Base-by-base conservation (phyloP, 1,139 yeast species). In the Kodamaea plutei region DNA sequence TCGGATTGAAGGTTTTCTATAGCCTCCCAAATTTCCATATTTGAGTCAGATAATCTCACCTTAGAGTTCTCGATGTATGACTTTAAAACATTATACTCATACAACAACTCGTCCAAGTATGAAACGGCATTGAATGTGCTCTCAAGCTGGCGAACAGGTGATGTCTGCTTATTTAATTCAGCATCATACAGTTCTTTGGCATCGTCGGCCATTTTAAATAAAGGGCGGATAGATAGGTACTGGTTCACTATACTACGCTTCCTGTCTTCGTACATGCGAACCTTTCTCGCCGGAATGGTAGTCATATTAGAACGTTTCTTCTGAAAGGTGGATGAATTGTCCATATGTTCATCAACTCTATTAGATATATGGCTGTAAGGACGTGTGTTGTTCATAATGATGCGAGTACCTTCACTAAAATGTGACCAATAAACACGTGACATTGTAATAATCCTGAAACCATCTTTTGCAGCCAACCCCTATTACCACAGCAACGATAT, bases 61-160 rank as follows among this genome's bases (percentile, higher is more conserved):
- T 42, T 39, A 15, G 40, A 33, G 16, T 23, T 22, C 10, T 36
- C 43, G 14, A 42, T 25, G 27, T 39, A 43, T 8, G 40, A 27
- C 25, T 34, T 40, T 6, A 40, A 27, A 20, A 40, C 56, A 26
- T 50, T 40, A 28, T 45, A 54, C 28, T 53, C 52, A 29, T 54
- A 56, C 5, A 47, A 33, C 8, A 51, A 34, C 23, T 52, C 52
- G 33, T 57, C 62, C 31, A 53, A 45, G 19, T 47, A 44, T 5
- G 40, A 35, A n/a, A 57, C 30, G 5, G 51, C 30, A 10, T 45
- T 45, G 30, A 44, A 54, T 1, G 43, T 34, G 16, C 37, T 37
- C 15, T 41, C 41, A 14, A 45, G 27, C n/a, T 34, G 15, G n/a
- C 20, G 15, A 5, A 17, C 17, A 17, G 11, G 17, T 10, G 8